These are phyloP conservation scores for Diaporthe helianthi DNA, from an alignment of 2,329 filamentous ascomycete species.

Conservation along the genomic window DNA sequence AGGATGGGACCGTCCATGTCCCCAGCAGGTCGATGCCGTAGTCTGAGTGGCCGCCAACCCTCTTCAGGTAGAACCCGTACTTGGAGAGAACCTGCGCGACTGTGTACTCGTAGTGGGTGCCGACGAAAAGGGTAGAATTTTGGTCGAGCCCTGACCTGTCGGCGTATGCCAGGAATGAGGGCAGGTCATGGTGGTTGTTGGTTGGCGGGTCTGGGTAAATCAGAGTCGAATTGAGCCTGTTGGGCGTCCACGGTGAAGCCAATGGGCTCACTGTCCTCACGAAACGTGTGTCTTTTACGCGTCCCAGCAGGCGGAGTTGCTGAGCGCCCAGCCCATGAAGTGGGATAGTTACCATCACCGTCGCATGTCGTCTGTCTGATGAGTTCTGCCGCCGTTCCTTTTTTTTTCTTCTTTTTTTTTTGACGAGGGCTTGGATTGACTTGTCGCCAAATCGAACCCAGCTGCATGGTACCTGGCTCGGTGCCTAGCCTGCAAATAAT, in stretches of 20 bases:
- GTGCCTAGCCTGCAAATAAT: conserved; percentile 10
- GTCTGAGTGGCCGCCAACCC: conserved; percentile 72
- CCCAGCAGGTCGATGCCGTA: conserved; percentile 78
- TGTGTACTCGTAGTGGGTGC: conserved; percentile 81
- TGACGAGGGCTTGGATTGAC: neutral
- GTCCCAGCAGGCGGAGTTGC: neutral
- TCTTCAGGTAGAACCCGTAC: conserved; percentile 69
- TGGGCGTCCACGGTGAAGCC: conserved; percentile 15
- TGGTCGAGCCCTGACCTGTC: conserved; percentile 60
- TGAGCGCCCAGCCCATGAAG: conserved; percentile 32
- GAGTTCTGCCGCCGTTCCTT: neutral
- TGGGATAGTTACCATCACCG: conserved; percentile 32
- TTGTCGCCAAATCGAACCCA: neutral
- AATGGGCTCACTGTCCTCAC: neutral
- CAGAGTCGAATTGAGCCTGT: conserved; percentile 37
- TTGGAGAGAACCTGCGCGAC: conserved; percentile 61
- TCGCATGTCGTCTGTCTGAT: conserved; percentile 7
- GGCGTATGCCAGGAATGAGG: conserved; percentile 71
- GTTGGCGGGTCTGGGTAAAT: conserved; percentile 55
- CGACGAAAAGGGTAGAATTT: conserved; percentile 68
- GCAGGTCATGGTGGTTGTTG: conserved; percentile 66
- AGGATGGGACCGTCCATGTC: conserved; percentile 66
- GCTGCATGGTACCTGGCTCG: neutral
- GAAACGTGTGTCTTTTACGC: neutral
- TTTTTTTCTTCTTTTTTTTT: too few relatives aligned